A percentile compares a stretch with the other conserved stretches of the same genome.
These are phyloP conservation scores for Paraglomus brasilianum DNA, from an alignment of 192 early-diverging fungal genomes.

Conservation along the genomic window DNA sequence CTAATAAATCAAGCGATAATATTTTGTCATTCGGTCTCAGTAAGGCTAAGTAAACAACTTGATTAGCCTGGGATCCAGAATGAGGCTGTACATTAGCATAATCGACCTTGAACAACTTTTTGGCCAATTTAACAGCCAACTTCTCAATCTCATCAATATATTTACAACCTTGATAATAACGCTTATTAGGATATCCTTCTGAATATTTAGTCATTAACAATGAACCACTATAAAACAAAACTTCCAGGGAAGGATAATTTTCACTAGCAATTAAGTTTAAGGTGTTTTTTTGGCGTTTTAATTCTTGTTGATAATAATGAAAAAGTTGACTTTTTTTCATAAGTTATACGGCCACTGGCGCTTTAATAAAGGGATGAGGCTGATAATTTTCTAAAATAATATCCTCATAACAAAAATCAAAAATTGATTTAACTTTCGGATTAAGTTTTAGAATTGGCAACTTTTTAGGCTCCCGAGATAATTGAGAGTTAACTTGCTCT, in stretches of 20 bases:
- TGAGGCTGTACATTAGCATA: constrained; percentile 10
- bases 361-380: no score
- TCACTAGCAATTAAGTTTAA: constrained; percentile 5
- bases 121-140: not conserved
- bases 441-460: constrained; percentile 14
- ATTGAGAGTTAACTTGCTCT: constrained; percentile 12
- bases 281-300: constrained; percentile 4
- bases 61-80: constrained; percentile 4
- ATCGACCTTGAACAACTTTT: not conserved
- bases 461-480: constrained; percentile 1
- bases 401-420: constrained; percentile 9
- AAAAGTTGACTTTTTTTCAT: no score
- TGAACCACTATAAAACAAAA: constrained; percentile 15
- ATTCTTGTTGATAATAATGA: constrained; percentile 7
- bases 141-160: constrained; percentile 8
- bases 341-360: no score
- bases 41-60: constrained; percentile 11
- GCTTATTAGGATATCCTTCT: not conserved
- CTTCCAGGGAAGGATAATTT: not conserved
- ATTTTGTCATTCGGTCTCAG: constrained; percentile 7
- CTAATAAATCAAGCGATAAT: not conserved
- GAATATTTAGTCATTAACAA: constrained; percentile 4
- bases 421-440: constrained; percentile 19
- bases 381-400: no score
- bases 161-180: constrained; percentile 15